phyloP scores from a whole-genome alignment of 768 basidiomycete genomes.

The Hericium coralloides region DNA sequence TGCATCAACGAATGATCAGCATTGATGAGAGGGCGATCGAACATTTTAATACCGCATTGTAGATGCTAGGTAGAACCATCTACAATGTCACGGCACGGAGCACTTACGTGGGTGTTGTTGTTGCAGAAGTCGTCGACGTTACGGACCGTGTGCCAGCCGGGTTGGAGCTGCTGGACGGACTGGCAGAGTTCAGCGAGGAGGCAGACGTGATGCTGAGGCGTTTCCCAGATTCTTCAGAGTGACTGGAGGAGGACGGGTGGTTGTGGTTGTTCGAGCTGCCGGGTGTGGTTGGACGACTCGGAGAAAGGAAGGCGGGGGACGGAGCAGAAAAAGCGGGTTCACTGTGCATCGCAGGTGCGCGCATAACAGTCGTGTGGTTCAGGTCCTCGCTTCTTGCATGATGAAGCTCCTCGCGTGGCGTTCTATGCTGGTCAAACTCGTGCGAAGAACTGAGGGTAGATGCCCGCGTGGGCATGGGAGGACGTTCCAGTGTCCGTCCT shows the following conservation, averaged over 20 bases:
- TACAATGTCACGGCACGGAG: conserved; percentile 5
- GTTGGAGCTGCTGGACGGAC: conserved; percentile 38
- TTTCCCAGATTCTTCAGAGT: conserved; percentile 39
- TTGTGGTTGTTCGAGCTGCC: conserved; percentile 37
- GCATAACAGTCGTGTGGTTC: conserved; percentile 28
- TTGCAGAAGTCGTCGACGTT: conserved; percentile 44
- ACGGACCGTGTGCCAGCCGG: conserved; percentile 31
- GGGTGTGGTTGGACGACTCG: conserved; percentile 55
- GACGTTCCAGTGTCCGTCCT: conserved; percentile 33
- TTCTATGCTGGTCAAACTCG: conserved; percentile 44
- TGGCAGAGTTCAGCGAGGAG: conserved; percentile 46
- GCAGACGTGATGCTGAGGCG: conserved; percentile 38
- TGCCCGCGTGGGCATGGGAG: conserved; percentile 50
- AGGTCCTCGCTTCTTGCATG: conserved; percentile 21
- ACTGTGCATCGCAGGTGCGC: conserved; percentile 70
- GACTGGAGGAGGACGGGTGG: conserved; percentile 45
- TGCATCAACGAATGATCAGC: conserved; percentile 17
- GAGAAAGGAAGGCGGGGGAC: conserved; percentile 34
- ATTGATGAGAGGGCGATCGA: neutral
- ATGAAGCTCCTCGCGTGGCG: conserved; percentile 3
- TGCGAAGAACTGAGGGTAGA: conserved; percentile 48
- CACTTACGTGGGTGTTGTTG: conserved; percentile 22
- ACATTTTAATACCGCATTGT: neutral
- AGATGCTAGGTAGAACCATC: neutral
- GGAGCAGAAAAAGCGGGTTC: conserved; percentile 16